Conservation (phyloP, 2,329 filamentous ascomycete species). For the Neopestalotiopsis sp. region DNA sequence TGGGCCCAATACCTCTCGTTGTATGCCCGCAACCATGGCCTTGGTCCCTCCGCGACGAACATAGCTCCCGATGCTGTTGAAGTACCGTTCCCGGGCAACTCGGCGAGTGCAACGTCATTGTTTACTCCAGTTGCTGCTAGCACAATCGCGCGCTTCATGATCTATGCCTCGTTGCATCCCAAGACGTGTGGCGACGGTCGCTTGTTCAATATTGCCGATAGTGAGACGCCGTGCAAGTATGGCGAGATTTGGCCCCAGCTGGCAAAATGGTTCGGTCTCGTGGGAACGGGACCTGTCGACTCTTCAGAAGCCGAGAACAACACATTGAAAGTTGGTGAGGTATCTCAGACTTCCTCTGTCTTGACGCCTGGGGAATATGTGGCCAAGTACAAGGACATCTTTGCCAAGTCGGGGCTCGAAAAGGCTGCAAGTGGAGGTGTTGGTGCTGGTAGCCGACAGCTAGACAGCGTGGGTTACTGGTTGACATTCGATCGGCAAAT, state of each 20-base stretch:
- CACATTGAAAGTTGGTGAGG: neutral
- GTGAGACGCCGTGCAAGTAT: neutral
- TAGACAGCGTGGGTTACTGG: slow-evolving; percentile 52
- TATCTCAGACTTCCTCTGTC: neutral
- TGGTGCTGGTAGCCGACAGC: slow-evolving; percentile 28
- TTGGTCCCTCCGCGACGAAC: neutral
- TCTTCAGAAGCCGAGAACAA: neutral
- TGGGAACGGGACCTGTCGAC: neutral
- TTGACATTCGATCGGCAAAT: slow-evolving; percentile 54
- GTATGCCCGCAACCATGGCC: slow-evolving; percentile 35
- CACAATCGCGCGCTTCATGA: slow-evolving; percentile 32
- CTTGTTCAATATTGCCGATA: slow-evolving; percentile 41
- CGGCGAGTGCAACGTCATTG: slow-evolving; percentile 27
- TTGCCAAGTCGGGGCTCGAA: neutral
- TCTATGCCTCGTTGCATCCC: slow-evolving; percentile 37
- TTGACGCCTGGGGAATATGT: neutral
- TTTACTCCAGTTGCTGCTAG: slow-evolving; percentile 40
- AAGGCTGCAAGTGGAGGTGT: slow-evolving; percentile 38
- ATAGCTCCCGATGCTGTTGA: slow-evolving; percentile 16
- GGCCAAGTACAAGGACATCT: neutral
- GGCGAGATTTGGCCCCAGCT: neutral
- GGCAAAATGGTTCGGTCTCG: neutral
- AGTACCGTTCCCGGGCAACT: slow-evolving; percentile 37
- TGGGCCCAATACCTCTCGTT: slow-evolving; percentile 47
- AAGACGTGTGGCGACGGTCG: slow-evolving; percentile 30